phyloP scores from a whole-genome alignment of 371 early-diverging fungal genomes.

The Parasitella parasitica region DNA sequence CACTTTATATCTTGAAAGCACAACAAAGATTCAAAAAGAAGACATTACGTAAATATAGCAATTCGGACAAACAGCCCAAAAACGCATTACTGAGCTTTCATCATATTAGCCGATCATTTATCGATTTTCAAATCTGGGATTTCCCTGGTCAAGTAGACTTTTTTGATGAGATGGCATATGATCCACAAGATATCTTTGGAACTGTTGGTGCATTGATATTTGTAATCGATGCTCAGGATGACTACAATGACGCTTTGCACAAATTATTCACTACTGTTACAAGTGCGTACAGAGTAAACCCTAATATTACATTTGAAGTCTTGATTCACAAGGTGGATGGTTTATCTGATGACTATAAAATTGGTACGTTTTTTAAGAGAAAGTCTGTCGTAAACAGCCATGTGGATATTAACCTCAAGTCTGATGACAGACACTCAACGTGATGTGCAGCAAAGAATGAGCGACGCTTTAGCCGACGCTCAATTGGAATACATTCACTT shows the following conservation, averaged over 20 bases:
- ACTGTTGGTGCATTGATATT: constrained; percentile 83
- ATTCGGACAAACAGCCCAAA: neutral
- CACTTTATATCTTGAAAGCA: constrained; percentile 87
- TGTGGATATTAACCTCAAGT: neutral
- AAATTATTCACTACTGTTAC: constrained; percentile 76
- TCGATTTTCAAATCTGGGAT: constrained; percentile 91
- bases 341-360: constrained; percentile 90
- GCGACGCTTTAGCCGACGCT: constrained; percentile 83
- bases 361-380: constrained; percentile 66
- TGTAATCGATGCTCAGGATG: constrained; percentile 96
- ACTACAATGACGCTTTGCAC: constrained; percentile 79
- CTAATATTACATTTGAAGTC: constrained; percentile 85
- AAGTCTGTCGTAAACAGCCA: neutral
- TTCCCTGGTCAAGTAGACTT: constrained; percentile 92
- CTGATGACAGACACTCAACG: constrained; percentile 77
- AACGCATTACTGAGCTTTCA: neutral
- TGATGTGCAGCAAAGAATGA: constrained; percentile 88
- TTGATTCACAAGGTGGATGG: constrained; percentile 97
- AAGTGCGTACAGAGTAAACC: constrained; percentile 78
- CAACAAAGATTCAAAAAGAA: constrained; percentile 77
- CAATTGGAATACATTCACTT: constrained; percentile 79
- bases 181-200: constrained; percentile 74
- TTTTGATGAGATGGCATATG: constrained; percentile 69
- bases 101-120: constrained; percentile 78
- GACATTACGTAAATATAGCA: constrained; percentile 59